Percentiles rank a stretch among this genome's conserved stretches.
phyloP scores from a whole-genome alignment of 2,329 filamentous ascomycete species.

The Ceratocystis colombiana region DNA sequence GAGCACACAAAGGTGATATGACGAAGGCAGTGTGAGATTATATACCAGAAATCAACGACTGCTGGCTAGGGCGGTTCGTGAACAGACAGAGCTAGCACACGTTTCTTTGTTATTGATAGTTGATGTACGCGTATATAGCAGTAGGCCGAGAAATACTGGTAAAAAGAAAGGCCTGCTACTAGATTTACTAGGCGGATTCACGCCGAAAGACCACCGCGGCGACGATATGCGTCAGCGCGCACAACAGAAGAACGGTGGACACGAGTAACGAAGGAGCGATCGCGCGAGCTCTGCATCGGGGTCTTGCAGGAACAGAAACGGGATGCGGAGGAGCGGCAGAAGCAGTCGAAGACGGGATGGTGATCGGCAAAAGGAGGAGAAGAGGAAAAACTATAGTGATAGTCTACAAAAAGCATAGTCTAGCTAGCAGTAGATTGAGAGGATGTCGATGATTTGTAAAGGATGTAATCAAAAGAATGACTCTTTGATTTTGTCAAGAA shows the following conservation, averaged over 20 bases:
- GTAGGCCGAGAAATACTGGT: background rate
- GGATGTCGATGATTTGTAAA: background rate
- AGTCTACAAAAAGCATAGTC: slow-evolving; percentile 25
- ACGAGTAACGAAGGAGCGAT: slow-evolving; percentile 13
- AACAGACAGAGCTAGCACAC: background rate
- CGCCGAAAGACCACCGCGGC: slow-evolving; percentile 24
- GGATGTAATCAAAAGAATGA: background rate
- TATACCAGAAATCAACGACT: background rate
- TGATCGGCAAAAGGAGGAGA: slow-evolving; percentile 12
- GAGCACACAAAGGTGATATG: background rate
- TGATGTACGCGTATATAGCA: background rate
- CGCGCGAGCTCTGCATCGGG: slow-evolving; percentile 19
- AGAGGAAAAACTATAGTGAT: slow-evolving; percentile 7
- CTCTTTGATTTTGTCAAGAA: background rate
- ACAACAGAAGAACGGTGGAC: slow-evolving; percentile 21
- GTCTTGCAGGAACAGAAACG: slow-evolving; percentile 18
- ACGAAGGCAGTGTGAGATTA: background rate
- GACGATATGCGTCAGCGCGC: slow-evolving; percentile 26
- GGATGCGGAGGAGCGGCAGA: slow-evolving; percentile 1
- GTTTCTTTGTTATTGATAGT: background rate
- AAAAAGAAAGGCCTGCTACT: slow-evolving; percentile 3
- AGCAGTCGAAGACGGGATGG: slow-evolving; percentile 18
- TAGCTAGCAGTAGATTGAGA: slow-evolving; percentile 6
- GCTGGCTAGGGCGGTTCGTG: slow-evolving; percentile 22
- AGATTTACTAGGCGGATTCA: slow-evolving; percentile 20